Evolutionary conservation across 73 alveolate species (phyloP).

Genomic region (Blepharisma japonicum): DNA sequence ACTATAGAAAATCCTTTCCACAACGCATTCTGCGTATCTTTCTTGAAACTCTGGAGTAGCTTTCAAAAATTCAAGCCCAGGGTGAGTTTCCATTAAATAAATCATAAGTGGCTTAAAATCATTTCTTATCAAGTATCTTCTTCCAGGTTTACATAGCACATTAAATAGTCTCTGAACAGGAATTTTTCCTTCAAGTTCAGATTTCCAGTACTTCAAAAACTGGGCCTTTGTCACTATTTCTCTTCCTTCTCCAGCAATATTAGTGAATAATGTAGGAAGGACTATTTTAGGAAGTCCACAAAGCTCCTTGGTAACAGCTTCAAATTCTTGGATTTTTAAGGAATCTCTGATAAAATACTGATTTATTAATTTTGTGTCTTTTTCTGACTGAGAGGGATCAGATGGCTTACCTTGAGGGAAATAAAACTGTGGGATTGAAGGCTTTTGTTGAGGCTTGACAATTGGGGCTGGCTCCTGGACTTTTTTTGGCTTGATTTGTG

Average conservation of each 20-base stretch:
- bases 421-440: conserved; percentile 72
- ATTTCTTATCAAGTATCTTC: conserved; percentile 65
- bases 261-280: conserved; percentile 51
- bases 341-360: conserved; percentile 52
- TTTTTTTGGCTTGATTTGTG: too few relatives aligned
- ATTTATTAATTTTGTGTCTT: conserved; percentile 57
- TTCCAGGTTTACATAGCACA: conserved; percentile 69
- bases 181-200: conserved; percentile 66
- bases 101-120: conserved; percentile 92
- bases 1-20: conserved; percentile 83
- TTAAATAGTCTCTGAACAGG: conserved; percentile 74
- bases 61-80: conserved; percentile 96
- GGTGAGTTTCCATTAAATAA: conserved; percentile 90
- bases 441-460: too few relatives aligned
- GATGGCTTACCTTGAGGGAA: conserved; percentile 73
- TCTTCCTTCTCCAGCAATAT: conserved; percentile 56
- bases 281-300: conserved; percentile 82
- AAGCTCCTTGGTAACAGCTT: conserved; percentile 63
- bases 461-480: too few relatives aligned
- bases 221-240: conserved; percentile 73
- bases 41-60: conserved; percentile 98
- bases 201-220: conserved; percentile 76
- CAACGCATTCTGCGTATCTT: conserved; percentile 94
- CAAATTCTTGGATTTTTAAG: conserved; percentile 64
- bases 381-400: conserved; percentile 51